Evolutionary conservation across 73 alveolate species (phyloP).

Genomic region (Paramecium sexaurelia): DNA sequence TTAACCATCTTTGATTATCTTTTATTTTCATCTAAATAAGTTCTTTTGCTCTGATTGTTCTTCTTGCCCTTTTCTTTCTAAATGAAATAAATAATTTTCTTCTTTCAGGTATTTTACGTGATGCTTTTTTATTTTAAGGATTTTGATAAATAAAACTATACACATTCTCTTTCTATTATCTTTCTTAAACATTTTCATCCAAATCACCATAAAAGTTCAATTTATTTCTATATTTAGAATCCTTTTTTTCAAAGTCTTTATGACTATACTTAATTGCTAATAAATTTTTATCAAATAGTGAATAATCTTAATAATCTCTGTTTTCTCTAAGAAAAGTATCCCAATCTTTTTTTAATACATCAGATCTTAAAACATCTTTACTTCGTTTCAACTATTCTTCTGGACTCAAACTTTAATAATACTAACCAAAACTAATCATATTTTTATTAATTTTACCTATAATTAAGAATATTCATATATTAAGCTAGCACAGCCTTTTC

Average conservation of each 20-base stretch:
- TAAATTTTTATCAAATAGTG: slow-evolving; percentile 31
- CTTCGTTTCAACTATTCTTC: slow-evolving; percentile 40
- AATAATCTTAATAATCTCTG: slow-evolving; percentile 51
- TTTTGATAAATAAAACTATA: slow-evolving; percentile 10
- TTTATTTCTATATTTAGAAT: not conserved
- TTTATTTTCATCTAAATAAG: not conserved
- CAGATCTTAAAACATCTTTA: slow-evolving; percentile 4
- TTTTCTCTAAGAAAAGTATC: not conserved
- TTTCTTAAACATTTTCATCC: not conserved
- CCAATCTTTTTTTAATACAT: not conserved
- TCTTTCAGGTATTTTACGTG: not conserved
- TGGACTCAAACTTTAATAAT: not conserved
- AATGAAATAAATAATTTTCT: not conserved
- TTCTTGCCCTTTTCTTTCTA: not conserved
- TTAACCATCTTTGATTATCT: not conserved
- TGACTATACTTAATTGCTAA: not conserved
- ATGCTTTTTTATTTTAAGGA: not conserved
- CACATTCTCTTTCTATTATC: not conserved
- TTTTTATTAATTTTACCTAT: not conserved
- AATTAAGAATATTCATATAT: not conserved
- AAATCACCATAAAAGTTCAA: slow-evolving; percentile 39
- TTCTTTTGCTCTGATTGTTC: not conserved
- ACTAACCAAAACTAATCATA: not conserved
- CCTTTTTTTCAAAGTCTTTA: not conserved
- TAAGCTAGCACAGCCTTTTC: not conserved